Evolutionary conservation across 768 basidiomycete species (phyloP), one percentile per base, ranked within the genome.

Genomic region (Auricularia cornea): DNA sequence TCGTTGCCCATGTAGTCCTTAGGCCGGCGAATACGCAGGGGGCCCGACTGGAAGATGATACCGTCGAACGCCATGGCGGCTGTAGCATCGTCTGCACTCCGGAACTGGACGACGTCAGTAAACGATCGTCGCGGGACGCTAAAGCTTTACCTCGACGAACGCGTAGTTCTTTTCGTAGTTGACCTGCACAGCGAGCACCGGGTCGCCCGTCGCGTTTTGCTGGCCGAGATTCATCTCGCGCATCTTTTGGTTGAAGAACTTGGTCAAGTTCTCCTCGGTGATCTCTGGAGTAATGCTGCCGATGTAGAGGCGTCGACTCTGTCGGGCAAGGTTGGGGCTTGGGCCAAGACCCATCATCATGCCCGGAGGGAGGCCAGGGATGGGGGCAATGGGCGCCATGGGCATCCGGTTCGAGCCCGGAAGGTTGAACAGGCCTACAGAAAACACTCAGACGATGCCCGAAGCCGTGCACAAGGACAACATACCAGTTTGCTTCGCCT

Each of bases 91-190:
- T 98, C 92, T 10, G 94, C 88, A 66, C 92, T 95, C 63, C 96
- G 94, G 82, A 98, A 98, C 96, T 98, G 70, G n/a, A 12, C 28
- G 4, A 69, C 64, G 48, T 59, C 59, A 28, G 28, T 60, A 16
- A 51, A n/a, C n/a, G n/a, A n/a, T n/a, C n/a, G n/a, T n/a, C 35
- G 35, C 35, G 16, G 1, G 35, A 38, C 35, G 3, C 35, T 10
- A 38, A 14, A 38, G 16, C 2, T 38, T 5, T 72, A 96, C 96
- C 81, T 99, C 97, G 60, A 98, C 90, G 72, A 98, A 99, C 1
- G 97, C 97, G 72, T 98, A 99, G 69, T 93, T 94, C 81, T 98
- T 99, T 75, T 98, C 97, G 70, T 94, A 94, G 72, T 98, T 98
- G 78, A 97, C 90, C 71, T 96, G 94, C 4, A 97, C 94, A 23